Evolutionary conservation across 106 monocot genomes (phyloP).

Genomic region (Cymbidium sinense): DNA sequence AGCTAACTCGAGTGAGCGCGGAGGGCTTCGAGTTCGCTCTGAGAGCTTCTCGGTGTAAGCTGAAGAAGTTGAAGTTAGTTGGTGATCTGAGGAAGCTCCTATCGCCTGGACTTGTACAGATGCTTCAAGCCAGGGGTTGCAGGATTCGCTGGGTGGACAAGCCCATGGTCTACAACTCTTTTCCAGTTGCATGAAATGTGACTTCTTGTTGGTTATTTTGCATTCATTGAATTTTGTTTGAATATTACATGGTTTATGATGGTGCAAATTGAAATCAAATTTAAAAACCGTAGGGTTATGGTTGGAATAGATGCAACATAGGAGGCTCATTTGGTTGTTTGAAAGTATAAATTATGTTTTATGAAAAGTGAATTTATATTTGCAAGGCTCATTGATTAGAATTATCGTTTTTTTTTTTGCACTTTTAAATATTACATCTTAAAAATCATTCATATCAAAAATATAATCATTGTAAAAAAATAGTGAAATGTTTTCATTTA

Average conservation of each 20-base stretch:
- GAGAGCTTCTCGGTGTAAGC: constrained; percentile 33
- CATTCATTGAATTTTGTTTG: not conserved
- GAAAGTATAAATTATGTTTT: too few species aligned
- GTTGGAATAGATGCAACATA: too few species aligned
- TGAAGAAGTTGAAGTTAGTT: constrained; percentile 85
- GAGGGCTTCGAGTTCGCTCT: constrained; percentile 60
- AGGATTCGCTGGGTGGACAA: constrained; percentile 70
- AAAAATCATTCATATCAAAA: too few species aligned
- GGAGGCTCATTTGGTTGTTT: too few species aligned
- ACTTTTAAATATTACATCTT: too few species aligned
- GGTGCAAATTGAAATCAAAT: too few species aligned
- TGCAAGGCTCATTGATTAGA: too few species aligned
- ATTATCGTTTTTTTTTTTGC: too few species aligned
- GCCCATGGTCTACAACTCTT: constrained; percentile 21
- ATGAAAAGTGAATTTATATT: too few species aligned
- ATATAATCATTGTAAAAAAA: too few species aligned
- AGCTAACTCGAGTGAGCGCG: constrained; percentile 44
- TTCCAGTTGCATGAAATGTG: not conserved
- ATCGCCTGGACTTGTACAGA: constrained; percentile 42
- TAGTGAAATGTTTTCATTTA: too few species aligned
- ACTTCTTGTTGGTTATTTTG: not conserved
- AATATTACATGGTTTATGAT: not conserved
- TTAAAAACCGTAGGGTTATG: too few species aligned
- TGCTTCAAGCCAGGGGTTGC: constrained; percentile 60
- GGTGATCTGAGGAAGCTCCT: constrained; percentile 31